A percentile compares a stretch with the other conserved stretches of the same genome.
phyloP scores from a whole-genome alignment of 2,329 filamentous ascomycete genomes.

The Arthrobotrys pseudoclavata region DNA sequence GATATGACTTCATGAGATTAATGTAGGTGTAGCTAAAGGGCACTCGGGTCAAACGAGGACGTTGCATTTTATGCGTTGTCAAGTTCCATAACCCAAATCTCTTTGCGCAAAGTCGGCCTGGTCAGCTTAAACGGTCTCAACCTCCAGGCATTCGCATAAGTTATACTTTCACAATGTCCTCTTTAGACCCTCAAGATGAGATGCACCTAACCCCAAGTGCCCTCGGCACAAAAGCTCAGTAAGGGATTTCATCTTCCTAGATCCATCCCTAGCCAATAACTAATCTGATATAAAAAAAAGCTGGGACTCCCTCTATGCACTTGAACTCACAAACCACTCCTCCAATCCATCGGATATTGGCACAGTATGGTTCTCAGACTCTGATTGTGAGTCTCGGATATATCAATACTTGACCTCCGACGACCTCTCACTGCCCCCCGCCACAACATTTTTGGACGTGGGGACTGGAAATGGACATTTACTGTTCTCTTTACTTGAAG shows the following conservation, averaged over 20 bases:
- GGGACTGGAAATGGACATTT: conserved; percentile 95
- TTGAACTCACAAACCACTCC: conserved; percentile 79
- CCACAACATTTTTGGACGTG: conserved; percentile 81
- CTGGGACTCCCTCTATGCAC: conserved; percentile 81
- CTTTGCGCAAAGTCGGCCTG: neutral
- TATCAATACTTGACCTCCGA: conserved; percentile 75
- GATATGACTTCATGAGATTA: too few species aligned
- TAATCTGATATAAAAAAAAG: conserved; percentile 67
- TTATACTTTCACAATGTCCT: conserved; percentile 20
- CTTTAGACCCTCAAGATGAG: conserved; percentile 32
- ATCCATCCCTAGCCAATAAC: neutral
- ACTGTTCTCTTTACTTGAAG: conserved; percentile 81
- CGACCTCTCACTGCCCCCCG: conserved; percentile 64
- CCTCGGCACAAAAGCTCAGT: conserved; percentile 94
- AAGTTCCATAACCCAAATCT: conserved; percentile 11
- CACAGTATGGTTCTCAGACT: conserved; percentile 96
- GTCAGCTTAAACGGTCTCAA: neutral
- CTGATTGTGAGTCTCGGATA: conserved; percentile 85
- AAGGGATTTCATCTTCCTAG: conserved; percentile 65
- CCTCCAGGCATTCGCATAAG: neutral
- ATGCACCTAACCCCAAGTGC: conserved; percentile 64
- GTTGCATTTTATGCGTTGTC: conserved; percentile 32
- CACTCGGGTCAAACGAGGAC: neutral
- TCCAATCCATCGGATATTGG: conserved; percentile 82
- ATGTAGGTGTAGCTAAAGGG: too few species aligned